Percentiles rank a stretch among this genome's conserved stretches.
phyloP scores from a whole-genome alignment of 352 stramenopile species.

The Globisporangium acanthophoron region DNA sequence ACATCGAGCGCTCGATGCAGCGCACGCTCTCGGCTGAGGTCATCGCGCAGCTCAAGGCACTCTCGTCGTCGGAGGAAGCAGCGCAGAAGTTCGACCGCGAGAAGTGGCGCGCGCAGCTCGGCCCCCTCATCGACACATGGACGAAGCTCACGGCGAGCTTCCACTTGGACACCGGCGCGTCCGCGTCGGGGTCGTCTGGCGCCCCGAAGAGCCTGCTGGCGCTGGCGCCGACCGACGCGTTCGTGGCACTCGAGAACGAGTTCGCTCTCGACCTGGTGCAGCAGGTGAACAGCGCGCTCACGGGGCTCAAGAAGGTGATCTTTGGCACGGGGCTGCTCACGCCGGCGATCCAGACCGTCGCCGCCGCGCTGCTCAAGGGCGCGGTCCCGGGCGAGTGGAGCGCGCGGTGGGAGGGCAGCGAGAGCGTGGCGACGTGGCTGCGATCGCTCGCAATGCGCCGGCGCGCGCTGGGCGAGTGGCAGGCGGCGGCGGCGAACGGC shows the following conservation, averaged over 20 bases:
- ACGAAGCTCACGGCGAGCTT: conserved; percentile 69
- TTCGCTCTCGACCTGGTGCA: conserved; percentile 65
- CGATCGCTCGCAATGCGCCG: conserved; percentile 71
- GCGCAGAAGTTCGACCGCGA: conserved; percentile 88
- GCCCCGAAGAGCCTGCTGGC: conserved; percentile 30
- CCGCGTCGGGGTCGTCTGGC: neutral
- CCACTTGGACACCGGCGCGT: conserved; percentile 26
- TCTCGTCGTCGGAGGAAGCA: conserved; percentile 60
- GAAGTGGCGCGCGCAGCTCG: conserved; percentile 85
- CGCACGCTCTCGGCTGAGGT: conserved; percentile 79
- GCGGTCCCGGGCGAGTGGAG: conserved; percentile 77
- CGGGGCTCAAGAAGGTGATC: conserved; percentile 85
- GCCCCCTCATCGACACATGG: conserved; percentile 89
- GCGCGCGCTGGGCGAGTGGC: conserved; percentile 82
- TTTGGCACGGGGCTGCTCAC: conserved; percentile 90
- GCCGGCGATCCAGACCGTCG: conserved; percentile 80
- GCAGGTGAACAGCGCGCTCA: conserved; percentile 68
- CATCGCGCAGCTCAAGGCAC: conserved; percentile 82
- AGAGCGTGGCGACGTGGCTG: conserved; percentile 74
- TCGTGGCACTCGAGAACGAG: conserved; percentile 89
- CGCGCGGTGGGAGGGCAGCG: conserved; percentile 76
- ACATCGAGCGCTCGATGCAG: conserved; percentile 93
- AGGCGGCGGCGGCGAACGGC: conserved; percentile 45
- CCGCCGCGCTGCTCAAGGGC: conserved; percentile 65
- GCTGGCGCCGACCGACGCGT: conserved; percentile 81